A percentile compares a stretch with the other conserved stretches of the same genome.
These are phyloP conservation scores for Pulicaria dysenterica DNA, from an alignment of 129 eudicot genomes.

Conservation along the genomic window DNA sequence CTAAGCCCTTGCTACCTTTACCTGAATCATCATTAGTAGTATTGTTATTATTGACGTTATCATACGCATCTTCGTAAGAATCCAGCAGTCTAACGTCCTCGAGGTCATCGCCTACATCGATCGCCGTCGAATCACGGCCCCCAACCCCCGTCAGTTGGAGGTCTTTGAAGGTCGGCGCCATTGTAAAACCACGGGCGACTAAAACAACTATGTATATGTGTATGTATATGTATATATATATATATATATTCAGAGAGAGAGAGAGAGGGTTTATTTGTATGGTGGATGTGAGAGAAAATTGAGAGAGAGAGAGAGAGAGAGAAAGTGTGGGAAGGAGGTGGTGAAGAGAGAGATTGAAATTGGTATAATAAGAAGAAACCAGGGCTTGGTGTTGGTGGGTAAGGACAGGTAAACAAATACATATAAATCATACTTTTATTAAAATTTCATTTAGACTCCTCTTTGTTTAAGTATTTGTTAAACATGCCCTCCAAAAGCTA, in stretches of 20 bases:
- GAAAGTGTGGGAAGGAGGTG: conserved; percentile 35
- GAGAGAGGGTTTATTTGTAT: background rate
- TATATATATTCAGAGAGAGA: background rate
- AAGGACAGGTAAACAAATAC: conserved; percentile 40
- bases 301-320: conserved; percentile 41
- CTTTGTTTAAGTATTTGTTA: background rate
- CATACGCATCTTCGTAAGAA: conserved; percentile 44
- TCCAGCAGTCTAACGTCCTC: conserved; percentile 80
- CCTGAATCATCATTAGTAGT: background rate
- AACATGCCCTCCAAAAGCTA: background rate
- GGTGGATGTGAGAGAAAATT: conserved; percentile 20
- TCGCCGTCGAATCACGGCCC: conserved; percentile 31
- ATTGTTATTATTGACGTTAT: background rate
- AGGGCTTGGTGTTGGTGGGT: conserved; percentile 40
- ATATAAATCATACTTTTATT: conserved; percentile 1
- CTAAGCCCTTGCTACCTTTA: conserved; percentile 27
- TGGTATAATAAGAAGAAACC: conserved; percentile 17
- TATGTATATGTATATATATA: background rate
- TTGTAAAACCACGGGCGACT: conserved; percentile 40
- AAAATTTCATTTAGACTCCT: background rate
- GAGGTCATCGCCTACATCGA: conserved; percentile 38
- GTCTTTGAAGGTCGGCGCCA: conserved; percentile 57
- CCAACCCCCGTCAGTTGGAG: conserved; percentile 58
- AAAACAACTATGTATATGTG: conserved; percentile 22
- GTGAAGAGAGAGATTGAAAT: conserved; percentile 33